Base-by-base conservation (phyloP, 1,139 yeast species). In the Sugiyamaella paludigena region DNA sequence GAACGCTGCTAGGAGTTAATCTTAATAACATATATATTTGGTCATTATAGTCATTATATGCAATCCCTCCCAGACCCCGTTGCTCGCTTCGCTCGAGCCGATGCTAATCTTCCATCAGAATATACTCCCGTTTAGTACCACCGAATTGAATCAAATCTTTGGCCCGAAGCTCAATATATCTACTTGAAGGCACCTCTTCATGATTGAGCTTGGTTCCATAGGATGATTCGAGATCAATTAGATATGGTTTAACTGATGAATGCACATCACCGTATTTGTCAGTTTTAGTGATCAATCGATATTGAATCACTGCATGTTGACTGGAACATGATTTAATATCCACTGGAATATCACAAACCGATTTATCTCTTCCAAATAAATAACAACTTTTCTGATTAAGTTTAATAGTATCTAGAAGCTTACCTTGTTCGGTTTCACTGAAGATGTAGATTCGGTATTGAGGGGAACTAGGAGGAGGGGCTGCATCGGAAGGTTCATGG, bases 231-330 rank as follows among this genome's bases (percentile, higher is more conserved):
- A 81, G 61, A 56, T 80, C 85, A 33, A 80, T 73, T 6, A 81
- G 46, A 52, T 77, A 80, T 2, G 79, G 74, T 32, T 61, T 62
- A 10, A 68, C 56, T 16, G 50, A 33, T 5, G 47, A 49, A 4
- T 44, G 46, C 10, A 45, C 44, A 16, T 54, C 61, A 29, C 62
- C 59, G n/a, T 57, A 60, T 36, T 54, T 50, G 24, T 58, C 56
- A 12, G 59, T 55, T 1, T 50, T 55, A 13, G 47, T 37, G 15
- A 58, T 58, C 12, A 49, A 45, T 26, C 78, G 62, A 53, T 76
- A 79, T 55, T 80, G 85, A 9, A 81, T 65, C 1, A 73, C 84
- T 8, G 83, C 81, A 55, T 80, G 85, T 56, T 77, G 78, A 48
- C 74, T 73, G 1, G 82, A 77, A 37, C 78, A 74, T 1, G 75